Evolutionary conservation across 805 yeast species (phyloP), one percentile per base, ranked within the genome.

Genomic region (Candida lessepsii): DNA sequence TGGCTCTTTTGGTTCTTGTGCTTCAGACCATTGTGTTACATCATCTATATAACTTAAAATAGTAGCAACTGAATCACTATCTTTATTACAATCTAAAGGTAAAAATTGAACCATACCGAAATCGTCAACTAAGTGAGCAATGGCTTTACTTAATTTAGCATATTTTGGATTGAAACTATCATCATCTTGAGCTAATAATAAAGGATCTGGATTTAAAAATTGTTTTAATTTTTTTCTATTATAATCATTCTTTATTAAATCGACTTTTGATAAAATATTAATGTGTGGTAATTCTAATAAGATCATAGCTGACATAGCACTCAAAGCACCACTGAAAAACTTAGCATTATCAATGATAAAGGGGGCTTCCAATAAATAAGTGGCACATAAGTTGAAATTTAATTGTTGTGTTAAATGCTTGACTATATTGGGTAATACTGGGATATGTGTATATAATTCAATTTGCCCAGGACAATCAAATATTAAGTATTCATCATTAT

Each of bases 231-330:
- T 86, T 47, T 84, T 82, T 52, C 77, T 81, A 9, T 86, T 80
- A 30, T 79, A 81, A 24, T 84, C 85, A 53, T 86, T 87, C 53
- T 86, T 86, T 34, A 93, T 77, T 56, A 91, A 72, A 58, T 93
- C 99, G 38, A 86, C 65, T 57, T 93, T 93, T 41, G 95, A 84
- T 34, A 93, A 69, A 14, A 93, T 79, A 57, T 93, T 93, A 42
- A 93, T 81, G 58, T 93, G 99, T 11, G 99, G 99, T 29, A 91
- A 73, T 60, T 93, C 99, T 37, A 93, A 71, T 44, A 93, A 70
- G 20, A 93, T 87, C 99, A 93, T 93, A 1, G 99, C 96, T 16
- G 95, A 83, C 99, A 93, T 93, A 15, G 99, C 99, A 58, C 90
- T 80, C 44, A 93, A 70, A 0, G 96, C 95, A 2, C 99, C 99